Conservation (phyloP, 192 early-diverging fungal genomes). For the Umbelopsis ramanniana region DNA sequence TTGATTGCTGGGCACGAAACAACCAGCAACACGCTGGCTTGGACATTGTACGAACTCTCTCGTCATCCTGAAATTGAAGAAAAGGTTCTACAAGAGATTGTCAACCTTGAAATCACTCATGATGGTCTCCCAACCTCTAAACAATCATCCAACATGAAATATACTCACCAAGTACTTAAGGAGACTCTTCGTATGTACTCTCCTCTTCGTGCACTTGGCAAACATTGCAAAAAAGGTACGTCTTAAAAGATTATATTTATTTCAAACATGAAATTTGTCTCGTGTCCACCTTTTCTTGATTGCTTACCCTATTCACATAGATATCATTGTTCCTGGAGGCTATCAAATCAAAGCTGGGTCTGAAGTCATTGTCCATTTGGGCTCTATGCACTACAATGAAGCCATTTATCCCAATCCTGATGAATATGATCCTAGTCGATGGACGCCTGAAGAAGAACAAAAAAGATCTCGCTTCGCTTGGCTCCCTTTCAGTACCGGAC, state of each 20-base stretch:
- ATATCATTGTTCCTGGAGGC: constrained; percentile 52
- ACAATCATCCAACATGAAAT: constrained; percentile 48
- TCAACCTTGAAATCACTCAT: constrained; percentile 41
- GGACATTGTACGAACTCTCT: constrained; percentile 52
- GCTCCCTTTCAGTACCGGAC: constrained; percentile 58
- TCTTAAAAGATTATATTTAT: too few species aligned
- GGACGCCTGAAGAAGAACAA: constrained; percentile 52
- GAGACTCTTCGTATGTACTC: constrained; percentile 61
- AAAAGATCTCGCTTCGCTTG: constrained; percentile 53
- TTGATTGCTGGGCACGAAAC: constrained; percentile 63
- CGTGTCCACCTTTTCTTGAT: background rate
- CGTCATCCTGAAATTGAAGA: constrained; percentile 47
- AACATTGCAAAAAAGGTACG: constrained; percentile 41
- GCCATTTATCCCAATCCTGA: constrained; percentile 48
- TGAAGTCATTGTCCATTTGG: constrained; percentile 29
- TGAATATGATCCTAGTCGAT: constrained; percentile 61
- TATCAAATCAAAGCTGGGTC: constrained; percentile 39
- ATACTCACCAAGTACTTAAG: constrained; percentile 56
- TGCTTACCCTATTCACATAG: constrained; percentile 6
- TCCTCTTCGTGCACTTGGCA: constrained; percentile 47
- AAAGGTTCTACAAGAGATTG: constrained; percentile 54
- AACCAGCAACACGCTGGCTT: constrained; percentile 56
- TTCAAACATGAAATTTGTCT: too few species aligned
- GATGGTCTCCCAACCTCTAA: constrained; percentile 33
- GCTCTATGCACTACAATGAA: constrained; percentile 51